phyloP scores from a whole-genome alignment of 495 filamentous ascomycete genomes.

The Trichodelitschia bisporula region DNA sequence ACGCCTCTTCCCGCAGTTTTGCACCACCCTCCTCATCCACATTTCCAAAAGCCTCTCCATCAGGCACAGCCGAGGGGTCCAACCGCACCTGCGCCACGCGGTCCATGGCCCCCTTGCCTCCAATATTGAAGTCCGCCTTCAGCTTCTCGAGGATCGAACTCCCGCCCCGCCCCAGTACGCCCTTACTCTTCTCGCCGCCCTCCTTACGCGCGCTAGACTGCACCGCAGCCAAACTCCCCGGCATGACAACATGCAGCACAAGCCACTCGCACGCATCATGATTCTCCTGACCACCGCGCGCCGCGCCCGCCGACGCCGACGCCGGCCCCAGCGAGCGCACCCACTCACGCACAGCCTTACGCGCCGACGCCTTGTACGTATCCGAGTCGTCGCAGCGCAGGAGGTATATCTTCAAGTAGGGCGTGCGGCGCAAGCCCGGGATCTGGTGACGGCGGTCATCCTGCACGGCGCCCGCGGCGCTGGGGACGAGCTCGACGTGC shows the following conservation, averaged over 20 bases:
- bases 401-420: conserved; percentile 77
- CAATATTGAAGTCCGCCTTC: conserved; percentile 72
- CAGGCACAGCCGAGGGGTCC: conserved; percentile 15
- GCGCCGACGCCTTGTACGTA: conserved; percentile 55
- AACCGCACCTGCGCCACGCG: conserved; percentile 70
- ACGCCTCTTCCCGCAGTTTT: conserved; percentile 29
- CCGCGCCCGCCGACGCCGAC: not conserved
- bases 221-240: conserved; percentile 49
- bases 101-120: conserved; percentile 52
- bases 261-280: conserved; percentile 98
- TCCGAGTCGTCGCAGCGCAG: conserved; percentile 88
- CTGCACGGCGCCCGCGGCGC: conserved; percentile 8
- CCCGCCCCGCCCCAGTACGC: too few relatives aligned
- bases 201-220: conserved; percentile 39
- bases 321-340: conserved; percentile 52
- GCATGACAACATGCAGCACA: conserved; percentile 70
- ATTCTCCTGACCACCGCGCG: conserved; percentile 34
- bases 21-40: not conserved
- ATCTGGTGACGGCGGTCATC: conserved; percentile 61
- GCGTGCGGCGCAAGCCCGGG: conserved; percentile 75
- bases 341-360: conserved; percentile 72
- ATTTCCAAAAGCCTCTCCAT: conserved; percentile 2
- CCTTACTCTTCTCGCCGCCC: conserved; percentile 44
- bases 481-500: conserved; percentile 59
- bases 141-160: conserved; percentile 75